A percentile compares a stretch with the other conserved stretches of the same genome.
Evolutionary conservation across 805 yeast genomes (phyloP).

Genomic region (Vanderwaltozyma polyspora): DNA sequence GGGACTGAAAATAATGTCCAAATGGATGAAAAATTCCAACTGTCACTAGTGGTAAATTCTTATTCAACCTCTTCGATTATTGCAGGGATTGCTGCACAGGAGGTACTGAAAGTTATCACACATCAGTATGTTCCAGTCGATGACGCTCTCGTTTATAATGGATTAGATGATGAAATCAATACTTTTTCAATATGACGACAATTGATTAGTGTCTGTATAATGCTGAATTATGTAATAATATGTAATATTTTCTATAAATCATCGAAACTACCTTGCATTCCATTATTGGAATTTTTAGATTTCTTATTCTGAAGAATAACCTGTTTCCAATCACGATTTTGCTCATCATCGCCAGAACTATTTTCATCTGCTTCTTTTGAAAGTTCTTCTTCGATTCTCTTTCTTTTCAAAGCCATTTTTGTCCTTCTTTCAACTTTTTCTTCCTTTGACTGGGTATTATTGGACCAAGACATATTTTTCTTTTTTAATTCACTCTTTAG

Average conservation of each 20-base stretch:
- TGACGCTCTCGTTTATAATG: constrained; percentile 64
- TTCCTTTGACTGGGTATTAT: constrained; percentile 53
- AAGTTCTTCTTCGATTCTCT: constrained; percentile 44
- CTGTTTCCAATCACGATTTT: constrained; percentile 79
- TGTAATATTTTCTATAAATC: constrained; percentile 29
- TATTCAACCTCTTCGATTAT: constrained; percentile 27
- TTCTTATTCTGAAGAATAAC: constrained; percentile 55
- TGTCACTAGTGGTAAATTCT: too few relatives aligned
- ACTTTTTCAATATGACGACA: constrained; percentile 27
- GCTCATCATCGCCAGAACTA: constrained; percentile 28
- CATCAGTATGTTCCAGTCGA: constrained; percentile 73
- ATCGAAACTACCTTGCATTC: constrained; percentile 51
- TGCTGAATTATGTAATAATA: background rate
- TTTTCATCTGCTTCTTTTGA: constrained; percentile 36
- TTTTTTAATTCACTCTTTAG: constrained; percentile 35
- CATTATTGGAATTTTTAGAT: constrained; percentile 32
- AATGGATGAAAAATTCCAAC: too few relatives aligned
- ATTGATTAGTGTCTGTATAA: background rate
- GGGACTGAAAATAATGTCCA: too few relatives aligned
- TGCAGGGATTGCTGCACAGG: constrained; percentile 86
- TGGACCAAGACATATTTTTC: constrained; percentile 71
- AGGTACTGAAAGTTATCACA: constrained; percentile 62
- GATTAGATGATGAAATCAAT: constrained; percentile 41
- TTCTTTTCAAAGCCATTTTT: constrained; percentile 42
- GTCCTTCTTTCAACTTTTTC: constrained; percentile 51